Base-by-base conservation (phyloP, 2,329 filamentous ascomycete species). In the Rutstroemia sydowiana region DNA sequence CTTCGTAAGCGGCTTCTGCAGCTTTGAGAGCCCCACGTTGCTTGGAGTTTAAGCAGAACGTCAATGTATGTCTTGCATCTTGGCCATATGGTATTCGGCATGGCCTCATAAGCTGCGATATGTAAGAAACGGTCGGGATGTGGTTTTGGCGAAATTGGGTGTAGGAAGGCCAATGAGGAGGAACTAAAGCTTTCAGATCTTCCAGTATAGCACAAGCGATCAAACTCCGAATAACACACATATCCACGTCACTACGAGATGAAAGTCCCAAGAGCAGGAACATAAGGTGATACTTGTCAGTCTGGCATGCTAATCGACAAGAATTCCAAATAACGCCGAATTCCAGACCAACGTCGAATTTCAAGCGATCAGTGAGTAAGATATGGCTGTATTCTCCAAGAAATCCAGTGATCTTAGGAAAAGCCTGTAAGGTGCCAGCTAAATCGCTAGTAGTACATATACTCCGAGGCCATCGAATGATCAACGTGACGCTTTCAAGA, bases 181-280 rank as follows among this genome's bases (percentile, higher is more conserved):
- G 62, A 1, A 59, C 5, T 1, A 76, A 50, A 1, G 11, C 37
- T 47, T 69, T 71, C 1, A 80, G 56, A 0, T 69, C 66, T 0
- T 67, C 56, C 14, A 73, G 59, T 0, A 73, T 57, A 1, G 68
- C 66, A 57, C 74, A 79, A 0, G 75, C 70, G 5, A 73, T 63
- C 1, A 82, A 57, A 0, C 70, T 64, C 39, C 69, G 66, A 1
- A 80, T 42, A 0, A 74, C 41, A 0, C 61, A 57, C 60, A 75
- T 69, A n/a, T 75, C 62, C 1, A 64, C 62, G 26, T 65, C 56
- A 0, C 61, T 23, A 0, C 65, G 59, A 53, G 73, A 80, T 0
- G 71, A 67, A n/a, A 80, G 60, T 0, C 69, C 57, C 1, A 68
- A 70, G 9, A 78, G 65, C 0, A 73, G 53, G 48, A 78, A 78